Base-by-base conservation (phyloP, 2,329 filamentous ascomycete species). In the Fusarium lateritium region DNA sequence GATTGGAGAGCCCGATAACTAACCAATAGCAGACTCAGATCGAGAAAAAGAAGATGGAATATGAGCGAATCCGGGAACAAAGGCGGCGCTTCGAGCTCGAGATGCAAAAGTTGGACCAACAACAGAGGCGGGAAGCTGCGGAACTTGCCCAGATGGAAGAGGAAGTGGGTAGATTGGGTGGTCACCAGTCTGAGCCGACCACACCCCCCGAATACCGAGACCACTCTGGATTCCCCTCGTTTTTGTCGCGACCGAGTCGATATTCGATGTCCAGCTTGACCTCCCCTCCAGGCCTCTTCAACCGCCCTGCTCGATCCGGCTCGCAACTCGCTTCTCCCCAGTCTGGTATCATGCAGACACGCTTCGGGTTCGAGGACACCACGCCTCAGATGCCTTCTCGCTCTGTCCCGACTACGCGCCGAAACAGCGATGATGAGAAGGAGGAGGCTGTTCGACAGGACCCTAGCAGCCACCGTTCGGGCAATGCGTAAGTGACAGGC, bases 181-280 rank as follows among this genome's bases (percentile, higher is more conserved):
- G 92, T 55, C 92, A 94, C 75, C 93, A 97, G 77, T 97, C 93
- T 73, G 95, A 98, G 81, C 96, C 96, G 17, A 98, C 96, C 3
- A 99, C 96, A 22, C 96, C 96, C 22, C 96, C 96, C 33, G 96
- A 98, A 79, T 95, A 96, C 79, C 91, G 90, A 73, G 94, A 97
- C 70, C 89, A 82, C 60, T 84, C 88, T 65, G 91, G 91, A 43
- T 95, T 97, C 75, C 90, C 92, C 57, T 90, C 89, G 75, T 89
- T 92, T 71, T 92, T 96, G 77, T 94, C 93, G 56, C 89, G 94
- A 42, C 92, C 94, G 43, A 94, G 94, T 78, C 89, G 94, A 66
- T 95, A 97, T 83, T 97, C 95, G 55, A 92, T 92, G 65, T 94
- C 94, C 38, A 96, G 93, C 82, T 85, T 98, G 75, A 91, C 92